These are phyloP conservation scores for Cadophora gregata DNA, from an alignment of 2,329 filamentous ascomycete genomes.

Conservation along the genomic window DNA sequence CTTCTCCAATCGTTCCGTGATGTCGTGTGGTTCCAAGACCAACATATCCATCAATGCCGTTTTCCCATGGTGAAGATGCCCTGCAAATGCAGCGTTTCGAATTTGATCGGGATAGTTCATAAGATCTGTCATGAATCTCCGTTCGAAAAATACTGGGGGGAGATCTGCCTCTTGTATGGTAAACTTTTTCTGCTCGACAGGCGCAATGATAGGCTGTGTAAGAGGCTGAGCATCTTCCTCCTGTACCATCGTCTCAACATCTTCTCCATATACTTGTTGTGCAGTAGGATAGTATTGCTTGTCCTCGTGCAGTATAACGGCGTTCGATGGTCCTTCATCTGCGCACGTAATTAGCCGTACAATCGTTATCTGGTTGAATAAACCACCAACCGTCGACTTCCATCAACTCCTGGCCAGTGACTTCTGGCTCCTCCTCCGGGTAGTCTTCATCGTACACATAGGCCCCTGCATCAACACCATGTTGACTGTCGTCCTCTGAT, in stretches of 20 bases:
- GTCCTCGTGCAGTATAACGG: constrained; percentile 97
- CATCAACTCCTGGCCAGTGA: constrained; percentile 84
- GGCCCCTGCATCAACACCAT: constrained; percentile 73
- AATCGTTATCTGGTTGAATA: neutral
- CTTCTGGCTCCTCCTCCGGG: constrained; percentile 65
- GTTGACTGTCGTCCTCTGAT: constrained; percentile 85
- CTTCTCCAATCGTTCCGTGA: constrained; percentile 78
- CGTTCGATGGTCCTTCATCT: constrained; percentile 90
- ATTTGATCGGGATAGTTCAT: constrained; percentile 97
- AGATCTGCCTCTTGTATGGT: constrained; percentile 90
- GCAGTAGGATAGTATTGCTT: constrained; percentile 99
- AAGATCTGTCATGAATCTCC: constrained; percentile 91
- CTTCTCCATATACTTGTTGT: constrained; percentile 90
- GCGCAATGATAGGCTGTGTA: constrained; percentile 90
- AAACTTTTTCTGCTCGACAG: constrained; percentile 95
- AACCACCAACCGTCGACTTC: constrained; percentile 75
- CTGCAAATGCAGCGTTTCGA: constrained; percentile 88
- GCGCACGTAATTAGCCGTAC: constrained; percentile 40
- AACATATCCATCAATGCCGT: constrained; percentile 99
- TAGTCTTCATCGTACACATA: constrained; percentile 84
- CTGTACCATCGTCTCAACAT: constrained; percentile 94
- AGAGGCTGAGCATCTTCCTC: constrained; percentile 97
- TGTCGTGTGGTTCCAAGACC: constrained; percentile 92
- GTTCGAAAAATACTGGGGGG: constrained; percentile 84
- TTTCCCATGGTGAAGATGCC: constrained; percentile 96